These are phyloP conservation scores for Cadophora malorum DNA, from an alignment of 2,329 filamentous ascomycete species.

Conservation along the genomic window DNA sequence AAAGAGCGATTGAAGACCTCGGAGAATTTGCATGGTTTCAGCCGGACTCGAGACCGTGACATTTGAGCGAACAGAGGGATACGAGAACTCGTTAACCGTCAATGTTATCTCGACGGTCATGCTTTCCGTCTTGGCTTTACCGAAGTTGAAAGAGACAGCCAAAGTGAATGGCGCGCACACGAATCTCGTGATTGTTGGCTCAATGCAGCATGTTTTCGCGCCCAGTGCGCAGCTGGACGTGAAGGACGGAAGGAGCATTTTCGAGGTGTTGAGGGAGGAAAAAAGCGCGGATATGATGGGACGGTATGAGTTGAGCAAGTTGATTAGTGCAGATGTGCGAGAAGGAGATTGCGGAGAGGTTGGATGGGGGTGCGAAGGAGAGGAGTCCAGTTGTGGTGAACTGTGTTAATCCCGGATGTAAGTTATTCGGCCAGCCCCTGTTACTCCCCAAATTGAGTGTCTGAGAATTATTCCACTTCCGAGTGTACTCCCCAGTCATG, in stretches of 20 bases:
- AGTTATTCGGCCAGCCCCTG: no score
- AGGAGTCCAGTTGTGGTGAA: slow-evolving; percentile 17
- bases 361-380: not conserved
- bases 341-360: slow-evolving; percentile 14
- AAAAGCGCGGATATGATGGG: slow-evolving; percentile 19
- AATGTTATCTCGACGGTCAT: slow-evolving; percentile 24
- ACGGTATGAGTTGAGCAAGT: slow-evolving; percentile 18
- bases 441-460: no score
- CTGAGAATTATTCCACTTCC: no score
- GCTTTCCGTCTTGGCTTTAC: slow-evolving; percentile 18
- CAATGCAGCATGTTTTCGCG: slow-evolving; percentile 19
- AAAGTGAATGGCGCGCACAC: not conserved
- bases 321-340: slow-evolving; percentile 18
- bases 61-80: slow-evolving; percentile 12
- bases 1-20: slow-evolving; percentile 12
- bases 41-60: slow-evolving; percentile 16
- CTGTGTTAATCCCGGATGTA: slow-evolving; percentile 20
- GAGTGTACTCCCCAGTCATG: no score
- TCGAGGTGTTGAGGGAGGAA: slow-evolving; percentile 21
- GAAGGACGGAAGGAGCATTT: slow-evolving; percentile 1
- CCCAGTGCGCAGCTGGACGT: not conserved
- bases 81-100: slow-evolving; percentile 23
- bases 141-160: not conserved
- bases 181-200: slow-evolving; percentile 18
- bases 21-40: slow-evolving; percentile 21